Conservation (phyloP, 2,329 filamentous ascomycete species). For the Calonectria honghensis region DNA sequence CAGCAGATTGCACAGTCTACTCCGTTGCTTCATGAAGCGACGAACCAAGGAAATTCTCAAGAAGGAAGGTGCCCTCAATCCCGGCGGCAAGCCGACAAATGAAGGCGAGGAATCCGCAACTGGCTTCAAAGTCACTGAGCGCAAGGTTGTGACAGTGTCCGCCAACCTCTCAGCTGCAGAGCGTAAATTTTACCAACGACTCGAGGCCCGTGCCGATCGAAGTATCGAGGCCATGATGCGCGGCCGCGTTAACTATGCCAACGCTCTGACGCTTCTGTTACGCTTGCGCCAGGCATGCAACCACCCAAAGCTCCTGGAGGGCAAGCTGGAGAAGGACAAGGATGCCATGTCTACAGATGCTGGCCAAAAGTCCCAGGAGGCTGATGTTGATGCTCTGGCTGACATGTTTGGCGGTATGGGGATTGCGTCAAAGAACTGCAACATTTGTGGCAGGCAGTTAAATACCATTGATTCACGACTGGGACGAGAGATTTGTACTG, state of each 20-base stretch:
- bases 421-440: conserved; percentile 85
- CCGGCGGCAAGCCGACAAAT: conserved; percentile 78
- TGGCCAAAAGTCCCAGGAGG: conserved; percentile 71
- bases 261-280: conserved; percentile 92
- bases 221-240: conserved; percentile 93
- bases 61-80: conserved; percentile 86
- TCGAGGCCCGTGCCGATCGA: conserved; percentile 89
- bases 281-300: conserved; percentile 95
- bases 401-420: conserved; percentile 90
- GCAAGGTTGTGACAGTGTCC: conserved; percentile 88
- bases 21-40: conserved; percentile 98
- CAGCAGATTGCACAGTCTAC: conserved; percentile 85
- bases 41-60: conserved; percentile 98
- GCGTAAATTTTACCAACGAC: conserved; percentile 87
- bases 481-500: conserved; percentile 76
- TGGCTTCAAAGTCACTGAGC: conserved; percentile 92
- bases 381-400: conserved; percentile 87
- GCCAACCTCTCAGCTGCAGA: conserved; percentile 88
- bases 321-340: conserved; percentile 89
- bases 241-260: conserved; percentile 90
- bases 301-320: conserved; percentile 90
- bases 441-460: conserved; percentile 86
- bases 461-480: conserved; percentile 66
- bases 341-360: conserved; percentile 84
- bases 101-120: conserved; percentile 73